phyloP scores from a whole-genome alignment of 2,329 filamentous ascomycete species.

The Trichoderma atroviride region DNA sequence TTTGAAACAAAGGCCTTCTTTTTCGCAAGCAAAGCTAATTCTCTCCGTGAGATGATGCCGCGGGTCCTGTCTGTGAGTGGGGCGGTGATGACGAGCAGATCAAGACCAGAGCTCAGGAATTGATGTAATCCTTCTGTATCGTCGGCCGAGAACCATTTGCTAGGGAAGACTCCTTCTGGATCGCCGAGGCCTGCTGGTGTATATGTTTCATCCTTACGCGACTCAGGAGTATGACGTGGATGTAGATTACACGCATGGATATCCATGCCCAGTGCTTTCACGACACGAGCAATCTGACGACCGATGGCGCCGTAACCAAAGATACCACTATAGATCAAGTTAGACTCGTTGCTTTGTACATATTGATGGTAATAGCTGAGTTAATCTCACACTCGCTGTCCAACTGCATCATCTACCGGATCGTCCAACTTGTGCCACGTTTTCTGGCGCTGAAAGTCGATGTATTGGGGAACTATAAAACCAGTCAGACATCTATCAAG shows the following conservation, averaged over 20 bases:
- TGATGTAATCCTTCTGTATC: conserved; percentile 49
- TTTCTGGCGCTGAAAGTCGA: conserved; percentile 39
- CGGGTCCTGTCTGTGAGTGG: conserved; percentile 54
- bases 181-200: conserved; percentile 68
- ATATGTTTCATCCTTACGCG: conserved; percentile 65
- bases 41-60: conserved; percentile 53
- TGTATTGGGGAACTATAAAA: conserved; percentile 30
- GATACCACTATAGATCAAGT: conserved; percentile 45
- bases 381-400: conserved; percentile 51
- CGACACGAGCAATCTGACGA: conserved; percentile 58
- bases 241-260: conserved; percentile 76
- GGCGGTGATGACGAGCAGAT: conserved; percentile 55
- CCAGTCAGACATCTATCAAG: neutral
- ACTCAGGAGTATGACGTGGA: conserved; percentile 67
- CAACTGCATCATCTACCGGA: conserved; percentile 48
- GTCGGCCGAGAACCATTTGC: conserved; percentile 54
- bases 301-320: conserved; percentile 60
- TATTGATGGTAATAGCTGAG: neutral
- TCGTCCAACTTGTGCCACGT: conserved; percentile 46
- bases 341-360: neutral
- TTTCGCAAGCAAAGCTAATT: conserved; percentile 51
- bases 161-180: conserved; percentile 51
- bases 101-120: conserved; percentile 55
- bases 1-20: conserved; percentile 67
- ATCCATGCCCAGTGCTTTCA: conserved; percentile 67